Conservation (phyloP, 305 asterid species). For the Ajuga reptans region DNA sequence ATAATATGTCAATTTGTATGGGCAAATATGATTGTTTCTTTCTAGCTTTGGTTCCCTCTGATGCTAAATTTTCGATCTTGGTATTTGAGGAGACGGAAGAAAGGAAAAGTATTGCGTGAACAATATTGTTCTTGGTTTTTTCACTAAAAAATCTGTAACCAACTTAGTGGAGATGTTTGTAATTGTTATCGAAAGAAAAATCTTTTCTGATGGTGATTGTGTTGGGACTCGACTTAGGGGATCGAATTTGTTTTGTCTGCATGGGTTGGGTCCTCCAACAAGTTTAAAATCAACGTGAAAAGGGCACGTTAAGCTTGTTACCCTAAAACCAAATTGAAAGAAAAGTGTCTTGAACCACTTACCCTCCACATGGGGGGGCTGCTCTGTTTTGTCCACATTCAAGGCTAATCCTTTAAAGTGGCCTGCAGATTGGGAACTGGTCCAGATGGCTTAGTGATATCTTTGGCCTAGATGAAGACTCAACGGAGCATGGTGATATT, state of each 20-base stretch:
- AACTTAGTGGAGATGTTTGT: not conserved
- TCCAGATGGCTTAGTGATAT: slow-evolving; percentile 83
- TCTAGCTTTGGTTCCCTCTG: not conserved
- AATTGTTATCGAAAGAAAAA: not conserved
- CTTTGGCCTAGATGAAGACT: slow-evolving; percentile 67
- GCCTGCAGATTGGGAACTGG: slow-evolving; percentile 82
- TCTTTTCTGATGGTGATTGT: not conserved
- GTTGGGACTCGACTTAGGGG: not conserved
- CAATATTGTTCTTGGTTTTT: too few species aligned
- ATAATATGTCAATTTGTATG: not conserved
- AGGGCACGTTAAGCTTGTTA: too few species aligned
- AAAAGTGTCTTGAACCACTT: too few species aligned
- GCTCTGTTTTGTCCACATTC: not conserved
- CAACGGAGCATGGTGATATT: slow-evolving; percentile 28
- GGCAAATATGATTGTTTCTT: not conserved
- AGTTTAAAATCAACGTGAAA: too few species aligned
- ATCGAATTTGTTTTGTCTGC: too few species aligned
- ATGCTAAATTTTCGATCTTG: not conserved
- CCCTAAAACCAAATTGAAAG: too few species aligned
- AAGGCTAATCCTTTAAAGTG: slow-evolving; percentile 9
- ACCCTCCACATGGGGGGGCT: too few species aligned
- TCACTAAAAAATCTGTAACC: too few species aligned
- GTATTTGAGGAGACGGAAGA: not conserved
- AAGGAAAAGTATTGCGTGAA: not conserved
- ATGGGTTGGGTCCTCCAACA: too few species aligned